These are phyloP conservation scores for Gaeumannomyces sp. DNA, from an alignment of 2,329 filamentous ascomycete species.

Conservation along the genomic window DNA sequence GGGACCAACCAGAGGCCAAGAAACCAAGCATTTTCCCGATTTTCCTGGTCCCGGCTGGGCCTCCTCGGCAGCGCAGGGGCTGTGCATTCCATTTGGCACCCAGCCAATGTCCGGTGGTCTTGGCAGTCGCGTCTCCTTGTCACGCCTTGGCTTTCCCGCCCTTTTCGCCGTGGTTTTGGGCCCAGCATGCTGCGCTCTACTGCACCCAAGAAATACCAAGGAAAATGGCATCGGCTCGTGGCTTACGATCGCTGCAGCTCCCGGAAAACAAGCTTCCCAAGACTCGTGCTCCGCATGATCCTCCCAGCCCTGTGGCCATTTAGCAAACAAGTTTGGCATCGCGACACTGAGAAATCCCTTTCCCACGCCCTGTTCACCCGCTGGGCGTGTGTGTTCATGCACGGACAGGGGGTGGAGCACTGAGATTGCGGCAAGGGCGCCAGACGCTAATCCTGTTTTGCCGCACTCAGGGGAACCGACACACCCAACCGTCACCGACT, in stretches of 20 bases:
- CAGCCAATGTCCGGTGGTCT: not conserved
- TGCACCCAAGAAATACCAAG: slow-evolving; percentile 1
- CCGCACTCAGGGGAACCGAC: not conserved
- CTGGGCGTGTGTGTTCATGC: not conserved
- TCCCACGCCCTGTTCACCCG: not conserved
- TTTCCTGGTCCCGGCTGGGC: not conserved
- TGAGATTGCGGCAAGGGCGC: not conserved
- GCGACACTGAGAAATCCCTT: not conserved
- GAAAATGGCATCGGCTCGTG: not conserved
- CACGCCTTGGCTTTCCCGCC: not conserved
- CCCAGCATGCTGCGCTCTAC: no score
- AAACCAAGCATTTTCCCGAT: not conserved
- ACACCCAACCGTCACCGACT: no score
- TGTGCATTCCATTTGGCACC: not conserved
- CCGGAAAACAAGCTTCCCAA: not conserved
- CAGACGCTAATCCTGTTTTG: not conserved
- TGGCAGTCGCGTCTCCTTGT: not conserved
- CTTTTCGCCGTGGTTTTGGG: no score
- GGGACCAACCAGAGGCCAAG: not conserved
- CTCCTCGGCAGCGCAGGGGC: not conserved
- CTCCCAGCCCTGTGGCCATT: not conserved
- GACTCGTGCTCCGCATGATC: not conserved
- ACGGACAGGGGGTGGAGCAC: not conserved
- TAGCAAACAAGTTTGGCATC: not conserved
- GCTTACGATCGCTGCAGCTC: not conserved